Base-by-base conservation (phyloP, 768 basidiomycete genomes). In the Stropharia rugosoannulata region DNA sequence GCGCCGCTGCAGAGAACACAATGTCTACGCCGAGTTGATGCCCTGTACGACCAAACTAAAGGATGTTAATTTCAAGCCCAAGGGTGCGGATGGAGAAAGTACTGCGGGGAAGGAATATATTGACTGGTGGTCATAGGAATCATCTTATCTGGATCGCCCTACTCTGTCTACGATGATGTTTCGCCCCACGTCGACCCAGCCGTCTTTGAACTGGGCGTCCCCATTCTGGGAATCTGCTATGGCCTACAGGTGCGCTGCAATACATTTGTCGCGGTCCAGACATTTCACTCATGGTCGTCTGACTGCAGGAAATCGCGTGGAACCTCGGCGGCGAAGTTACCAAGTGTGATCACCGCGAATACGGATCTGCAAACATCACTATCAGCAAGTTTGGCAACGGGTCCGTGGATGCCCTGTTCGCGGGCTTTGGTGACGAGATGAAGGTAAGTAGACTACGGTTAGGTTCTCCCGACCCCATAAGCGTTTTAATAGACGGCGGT, bases 81-180 rank as follows among this genome's bases (percentile, higher is more conserved):
- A 95, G 78, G 97, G 96, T 93, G 16, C 49, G 55, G 16, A 15
- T 8, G 16, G 3, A 39, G 9, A 10, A 22, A 9, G 15, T 16
- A 19, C 45, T 35, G 15, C 9, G 5, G 12, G 36, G 12, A 15
- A 9, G 11, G 4, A 16, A 18, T n/a, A 18, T 49, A 43, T 41
- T 41, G 22, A 47, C 6, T 43, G 16, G 37, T 10, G 49, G 47
- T 19, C 49, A 42, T 52, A 80, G 96, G 96, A 55, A 89, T 99
- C 69, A 98, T 98, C 65, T 81, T 99, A 38, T 98, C 95, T 38
- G 97, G 97, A 41, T 98, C 97, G 1, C 97, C 97, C 0, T 98
- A 96, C 74, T 98, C 96, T 32, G 97, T 98, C 16, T 98, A 98
- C 71, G 97, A 95, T 60, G 71, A 81, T 27, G 95, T 86, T 59